Conservation (phyloP, 257 asterid genomes). For the Linaria vulgaris region DNA sequence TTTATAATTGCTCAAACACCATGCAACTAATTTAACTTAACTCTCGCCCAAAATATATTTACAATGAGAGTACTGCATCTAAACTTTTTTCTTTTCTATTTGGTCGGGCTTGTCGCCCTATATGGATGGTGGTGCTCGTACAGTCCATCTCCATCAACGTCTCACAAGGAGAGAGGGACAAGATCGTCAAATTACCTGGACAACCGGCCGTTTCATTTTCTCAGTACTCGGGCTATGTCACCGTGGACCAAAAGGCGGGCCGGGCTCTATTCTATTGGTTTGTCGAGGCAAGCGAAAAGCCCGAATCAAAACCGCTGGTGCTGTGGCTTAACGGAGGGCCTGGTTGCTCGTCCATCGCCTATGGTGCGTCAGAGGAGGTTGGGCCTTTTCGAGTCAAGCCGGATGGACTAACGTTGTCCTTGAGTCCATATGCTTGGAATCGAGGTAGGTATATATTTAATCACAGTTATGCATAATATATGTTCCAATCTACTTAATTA, state of each 20-base stretch:
- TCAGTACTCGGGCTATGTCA: constrained; percentile 64
- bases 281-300: constrained; percentile 38
- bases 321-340: constrained; percentile 74
- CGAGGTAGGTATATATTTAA: too few species aligned
- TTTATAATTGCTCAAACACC: constrained; percentile 16
- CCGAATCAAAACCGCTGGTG: constrained; percentile 56
- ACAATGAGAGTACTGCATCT: constrained; percentile 34
- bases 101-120: constrained; percentile 15
- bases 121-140: constrained; percentile 13
- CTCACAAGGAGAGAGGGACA: constrained; percentile 38
- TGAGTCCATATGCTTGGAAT: constrained; percentile 57
- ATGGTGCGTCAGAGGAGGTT: constrained; percentile 63
- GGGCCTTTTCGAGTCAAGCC: constrained; percentile 62
- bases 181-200: constrained; percentile 48
- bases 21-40: constrained; percentile 11
- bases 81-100: background rate
- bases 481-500: too few species aligned
- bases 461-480: too few species aligned
- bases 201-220: constrained; percentile 51
- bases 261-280: constrained; percentile 67
- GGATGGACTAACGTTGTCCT: constrained; percentile 40
- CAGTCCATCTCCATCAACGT: constrained; percentile 9
- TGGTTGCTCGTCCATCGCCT: constrained; percentile 65
- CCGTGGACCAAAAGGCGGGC: constrained; percentile 38
- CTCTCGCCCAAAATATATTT: constrained; percentile 1